Base-by-base conservation (phyloP, 768 basidiomycete species). In the Leccinum sublutescens region DNA sequence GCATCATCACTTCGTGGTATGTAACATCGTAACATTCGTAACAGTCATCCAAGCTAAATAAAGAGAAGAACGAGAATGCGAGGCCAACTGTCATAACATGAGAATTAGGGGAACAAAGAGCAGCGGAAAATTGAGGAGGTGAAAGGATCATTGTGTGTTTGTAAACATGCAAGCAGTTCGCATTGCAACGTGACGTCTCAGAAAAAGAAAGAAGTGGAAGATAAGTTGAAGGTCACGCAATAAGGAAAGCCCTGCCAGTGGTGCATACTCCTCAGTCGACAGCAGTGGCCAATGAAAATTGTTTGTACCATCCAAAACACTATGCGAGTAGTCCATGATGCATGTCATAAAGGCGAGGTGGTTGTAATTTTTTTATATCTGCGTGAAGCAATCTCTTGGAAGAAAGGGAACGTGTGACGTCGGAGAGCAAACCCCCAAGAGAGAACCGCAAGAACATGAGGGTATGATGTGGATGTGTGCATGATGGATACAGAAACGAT, bases 401-500 rank as follows among this genome's bases (percentile, higher is more conserved):
- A 55, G 54, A 23, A 68, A 61, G 55, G 23, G 56, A 64, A 60
- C 54, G 60, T 59, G 50, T 61, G 52, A 56, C 53, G 58, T 59
- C 51, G 25, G 55, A 60, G 57, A 27, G 58, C 43, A 60, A 54
- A 64, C 55, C 62, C 61, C 61, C 63, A 62, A 62, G 52, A 63
- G 57, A 64, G 58, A 64, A 53, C 56, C 59, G 60, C 59, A 55
- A 49, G 58, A 60, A 60, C 52, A 62, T 57, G 59, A 36, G 66
- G 64, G 64, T 72, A 72, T 70, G 66, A 51, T 66, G 65, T 60
- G 64, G 61, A 60, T 70, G 62, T 52, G 49, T 64, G 71, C 62
- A 65, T 64, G 69, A 71, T 69, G 67, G 71, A 74, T 72, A 74
- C 73, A 73, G 49, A 73, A 40, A 65, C 61, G 71, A 68, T 68